phyloP scores from a whole-genome alignment of 176 grass and related monocot genomes.

The Carex myosuroides region DNA sequence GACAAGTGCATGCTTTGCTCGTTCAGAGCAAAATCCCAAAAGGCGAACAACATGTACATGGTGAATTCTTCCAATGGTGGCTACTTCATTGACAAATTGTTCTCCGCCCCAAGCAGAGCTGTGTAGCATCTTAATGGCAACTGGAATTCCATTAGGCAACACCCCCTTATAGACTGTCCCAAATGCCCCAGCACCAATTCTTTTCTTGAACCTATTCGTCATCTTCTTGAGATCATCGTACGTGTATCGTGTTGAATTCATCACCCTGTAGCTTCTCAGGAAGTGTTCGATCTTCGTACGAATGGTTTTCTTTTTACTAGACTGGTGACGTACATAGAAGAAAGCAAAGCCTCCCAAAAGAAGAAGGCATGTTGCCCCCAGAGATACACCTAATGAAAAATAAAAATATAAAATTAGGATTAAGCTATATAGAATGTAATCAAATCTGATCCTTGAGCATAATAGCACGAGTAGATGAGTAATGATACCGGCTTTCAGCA shows the following conservation, averaged over 20 bases:
- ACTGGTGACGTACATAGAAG: not conserved
- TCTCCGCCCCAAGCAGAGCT: not conserved
- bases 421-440: too few species aligned
- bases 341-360: not conserved
- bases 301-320: not conserved
- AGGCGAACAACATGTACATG: constrained; percentile 26
- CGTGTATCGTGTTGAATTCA: constrained; percentile 29
- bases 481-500: too few species aligned
- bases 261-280: constrained; percentile 20
- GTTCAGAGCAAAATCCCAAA: constrained; percentile 19
- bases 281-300: constrained; percentile 25
- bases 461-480: too few species aligned
- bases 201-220: constrained; percentile 36
- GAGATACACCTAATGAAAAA: too few species aligned
- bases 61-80: constrained; percentile 25
- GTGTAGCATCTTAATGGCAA: constrained; percentile 21
- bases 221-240: constrained; percentile 48
- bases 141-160: not conserved
- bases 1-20: constrained; percentile 1
- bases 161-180: constrained; percentile 19
- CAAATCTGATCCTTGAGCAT: too few species aligned
- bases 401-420: too few species aligned
- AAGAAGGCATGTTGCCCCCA: too few species aligned
- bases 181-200: constrained; percentile 37
- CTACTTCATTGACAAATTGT: constrained; percentile 21